Base-by-base conservation (phyloP, 441 rosid species). In the Eutrema salsugineum region DNA sequence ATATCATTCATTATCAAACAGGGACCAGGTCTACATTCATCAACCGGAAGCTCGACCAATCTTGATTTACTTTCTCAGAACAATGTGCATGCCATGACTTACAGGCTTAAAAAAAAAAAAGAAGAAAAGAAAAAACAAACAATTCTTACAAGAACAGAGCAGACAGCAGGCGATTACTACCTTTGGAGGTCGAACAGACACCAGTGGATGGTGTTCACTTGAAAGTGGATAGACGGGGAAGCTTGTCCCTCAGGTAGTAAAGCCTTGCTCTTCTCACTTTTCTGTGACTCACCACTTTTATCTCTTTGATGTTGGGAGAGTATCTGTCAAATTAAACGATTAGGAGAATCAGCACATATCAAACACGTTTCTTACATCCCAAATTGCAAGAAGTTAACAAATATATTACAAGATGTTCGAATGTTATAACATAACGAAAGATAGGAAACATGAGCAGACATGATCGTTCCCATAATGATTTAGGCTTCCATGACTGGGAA, bases 231-330 rank as follows among this genome's bases (percentile, higher is more conserved):
- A 94, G 71, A 86, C 97, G 85, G 59, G 99, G 99, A 78, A 91
- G 96, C 83, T 94, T 91, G 75, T 91, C 88, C 79, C 95, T 81
- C 24, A 87, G 85, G 81, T 94, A 90, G 80, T 91, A 94, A 74
- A 90, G 77, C 85, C 92, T 81, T 43, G 99, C 97, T 84, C 97
- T 86, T 83, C 99, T 83, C 46, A 90, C 97, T 84, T 91, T 91
- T 78, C 95, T 84, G 81, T 87, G 97, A 0, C 30, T 81, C 63
- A 84, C 73, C 9, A 94, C 90, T 80, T 71, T 88, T 49, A 94
- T 82, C 85, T 91, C 99, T 84, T 88, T 86, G 73, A 90, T 77
- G 72, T 81, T 87, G 16, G 97, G 97, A 1, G 97, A 91, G 83
- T 90, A 91, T 77, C 97, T 91, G 83, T 36, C 33, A 71, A 38